Percentiles rank a stretch among this genome's conserved stretches.
phyloP scores from a whole-genome alignment of 805 yeast species.

The Grigorovia yakushimaensis region DNA sequence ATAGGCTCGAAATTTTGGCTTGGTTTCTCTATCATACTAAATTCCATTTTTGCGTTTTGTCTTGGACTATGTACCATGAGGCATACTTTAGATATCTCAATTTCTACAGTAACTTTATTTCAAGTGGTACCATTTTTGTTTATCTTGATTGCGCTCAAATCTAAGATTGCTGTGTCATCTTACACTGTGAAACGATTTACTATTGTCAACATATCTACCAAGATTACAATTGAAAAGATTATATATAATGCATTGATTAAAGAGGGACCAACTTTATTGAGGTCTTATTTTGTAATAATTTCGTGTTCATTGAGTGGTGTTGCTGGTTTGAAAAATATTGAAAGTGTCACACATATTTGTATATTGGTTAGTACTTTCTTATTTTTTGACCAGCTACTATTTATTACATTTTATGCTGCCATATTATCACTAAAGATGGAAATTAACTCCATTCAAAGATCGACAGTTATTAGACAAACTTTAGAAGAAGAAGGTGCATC shows the following conservation, averaged over 20 bases:
- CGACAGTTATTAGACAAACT: constrained; percentile 63
- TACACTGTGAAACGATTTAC: constrained; percentile 38
- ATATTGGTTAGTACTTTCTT: constrained; percentile 61
- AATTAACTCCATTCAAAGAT: constrained; percentile 74
- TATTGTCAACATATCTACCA: constrained; percentile 28
- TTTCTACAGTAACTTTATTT: constrained; percentile 63
- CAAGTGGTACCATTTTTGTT: constrained; percentile 94
- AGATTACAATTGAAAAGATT: constrained; percentile 20
- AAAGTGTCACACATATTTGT: constrained; percentile 72
- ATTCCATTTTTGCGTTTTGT: constrained; percentile 75
- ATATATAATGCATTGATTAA: constrained; percentile 29
- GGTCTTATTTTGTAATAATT: constrained; percentile 66
- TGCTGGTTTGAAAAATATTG: constrained; percentile 50
- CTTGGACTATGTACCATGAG: constrained; percentile 62
- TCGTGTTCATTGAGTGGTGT: constrained; percentile 55
- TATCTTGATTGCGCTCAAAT: constrained; percentile 84
- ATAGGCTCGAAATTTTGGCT: constrained; percentile 85
- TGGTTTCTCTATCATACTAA: constrained; percentile 66
- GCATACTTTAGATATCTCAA: constrained; percentile 43
- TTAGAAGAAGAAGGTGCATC: constrained; percentile 86
- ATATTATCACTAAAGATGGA: constrained; percentile 81
- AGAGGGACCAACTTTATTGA: constrained; percentile 35
- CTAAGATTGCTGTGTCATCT: constrained; percentile 62
- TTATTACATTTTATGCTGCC: constrained; percentile 75
- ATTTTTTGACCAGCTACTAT: constrained; percentile 58